Conservation (phyloP, 345 rosid species). For the Brassica cretica region DNA sequence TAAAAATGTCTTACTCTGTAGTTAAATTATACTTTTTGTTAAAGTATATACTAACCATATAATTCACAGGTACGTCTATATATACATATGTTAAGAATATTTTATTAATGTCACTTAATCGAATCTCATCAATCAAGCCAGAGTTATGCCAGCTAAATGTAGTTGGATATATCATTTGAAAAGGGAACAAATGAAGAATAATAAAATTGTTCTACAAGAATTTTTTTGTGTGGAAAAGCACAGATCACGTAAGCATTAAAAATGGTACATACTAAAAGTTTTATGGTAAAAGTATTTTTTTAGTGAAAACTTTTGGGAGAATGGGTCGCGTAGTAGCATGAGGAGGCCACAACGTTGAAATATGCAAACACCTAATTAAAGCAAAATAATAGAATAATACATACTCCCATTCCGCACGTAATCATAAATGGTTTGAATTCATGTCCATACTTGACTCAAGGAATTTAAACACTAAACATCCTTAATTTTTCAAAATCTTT, state of each 20-base stretch:
- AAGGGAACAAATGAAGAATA: background rate
- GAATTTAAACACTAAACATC: slow-evolving; percentile 25
- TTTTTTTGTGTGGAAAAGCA: background rate
- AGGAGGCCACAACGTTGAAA: slow-evolving; percentile 45
- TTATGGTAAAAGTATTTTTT: slow-evolving; percentile 12
- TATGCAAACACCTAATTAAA: slow-evolving; percentile 37
- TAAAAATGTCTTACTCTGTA: background rate
- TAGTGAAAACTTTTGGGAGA: slow-evolving; percentile 38
- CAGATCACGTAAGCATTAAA: slow-evolving; percentile 18
- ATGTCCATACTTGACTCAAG: slow-evolving; percentile 20
- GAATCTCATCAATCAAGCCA: slow-evolving; percentile 20
- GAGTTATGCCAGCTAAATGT: slow-evolving; percentile 21
- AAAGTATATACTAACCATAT: slow-evolving; percentile 11
- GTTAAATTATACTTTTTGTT: background rate
- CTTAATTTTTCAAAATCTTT: slow-evolving; percentile 1
- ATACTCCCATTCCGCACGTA: slow-evolving; percentile 41
- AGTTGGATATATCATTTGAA: slow-evolving; percentile 15
- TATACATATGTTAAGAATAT: background rate
- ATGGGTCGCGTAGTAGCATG: slow-evolving; percentile 43
- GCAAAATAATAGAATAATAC: slow-evolving; percentile 33
- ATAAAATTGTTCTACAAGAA: background rate
- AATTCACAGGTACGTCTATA: slow-evolving; percentile 17
- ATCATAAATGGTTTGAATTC: slow-evolving; percentile 39
- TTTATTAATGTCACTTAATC: background rate
- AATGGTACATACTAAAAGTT: background rate